Conservation (phyloP, 345 rosid genomes). For the Eucalyptus erythrocorys region DNA sequence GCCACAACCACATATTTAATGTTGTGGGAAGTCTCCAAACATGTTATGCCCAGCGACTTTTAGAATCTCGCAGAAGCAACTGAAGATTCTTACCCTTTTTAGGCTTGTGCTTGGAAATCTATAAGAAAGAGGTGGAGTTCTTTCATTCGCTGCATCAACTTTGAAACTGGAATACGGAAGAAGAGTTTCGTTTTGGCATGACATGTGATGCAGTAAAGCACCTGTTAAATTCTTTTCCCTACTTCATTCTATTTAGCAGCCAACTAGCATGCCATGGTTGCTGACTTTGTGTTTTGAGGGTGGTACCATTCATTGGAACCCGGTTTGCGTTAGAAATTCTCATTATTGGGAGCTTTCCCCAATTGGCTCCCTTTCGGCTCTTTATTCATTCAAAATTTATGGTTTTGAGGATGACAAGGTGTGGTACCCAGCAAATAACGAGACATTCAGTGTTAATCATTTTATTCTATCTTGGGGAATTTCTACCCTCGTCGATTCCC, state of each 20-base stretch:
- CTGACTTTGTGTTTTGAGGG: neutral
- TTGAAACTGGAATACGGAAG: neutral
- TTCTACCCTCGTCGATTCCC: neutral
- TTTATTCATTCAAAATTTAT: neutral
- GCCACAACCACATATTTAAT: neutral
- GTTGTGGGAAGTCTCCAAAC: neutral
- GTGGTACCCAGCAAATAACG: neutral
- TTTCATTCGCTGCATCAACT: neutral
- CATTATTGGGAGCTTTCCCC: neutral
- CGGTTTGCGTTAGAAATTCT: neutral
- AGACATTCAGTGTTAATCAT: neutral
- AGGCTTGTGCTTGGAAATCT: neutral
- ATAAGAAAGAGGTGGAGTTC: neutral
- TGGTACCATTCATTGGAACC: neutral
- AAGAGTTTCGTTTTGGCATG: neutral
- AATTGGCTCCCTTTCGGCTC: neutral
- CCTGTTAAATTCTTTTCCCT: neutral
- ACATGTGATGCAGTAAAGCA: neutral
- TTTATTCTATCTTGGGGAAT: neutral
- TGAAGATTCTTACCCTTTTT: neutral
- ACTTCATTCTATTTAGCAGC: neutral
- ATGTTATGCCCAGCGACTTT: neutral
- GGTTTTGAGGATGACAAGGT: neutral
- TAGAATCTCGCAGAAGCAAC: neutral
- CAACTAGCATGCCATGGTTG: neutral